Evolutionary conservation across 78 protist species (phyloP).

Genomic region (Cavenderia fasciculata): DNA sequence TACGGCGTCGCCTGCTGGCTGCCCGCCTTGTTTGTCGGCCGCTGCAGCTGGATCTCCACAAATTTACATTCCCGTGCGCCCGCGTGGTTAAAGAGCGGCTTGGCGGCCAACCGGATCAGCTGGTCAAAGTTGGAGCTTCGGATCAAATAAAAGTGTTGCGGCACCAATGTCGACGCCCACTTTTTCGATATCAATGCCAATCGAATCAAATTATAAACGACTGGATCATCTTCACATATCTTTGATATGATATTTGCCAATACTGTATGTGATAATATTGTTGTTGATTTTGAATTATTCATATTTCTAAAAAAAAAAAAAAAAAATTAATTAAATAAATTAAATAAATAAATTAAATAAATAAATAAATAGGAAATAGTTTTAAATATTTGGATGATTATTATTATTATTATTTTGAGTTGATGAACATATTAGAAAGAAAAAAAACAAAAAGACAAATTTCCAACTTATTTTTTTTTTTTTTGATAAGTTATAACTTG

Average conservation of each 20-base stretch:
- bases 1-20: constrained; percentile 3
- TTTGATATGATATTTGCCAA: constrained; percentile 43
- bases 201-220: constrained; percentile 8
- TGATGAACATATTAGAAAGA: too few relatives aligned
- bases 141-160: constrained; percentile 11
- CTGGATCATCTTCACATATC: constrained; percentile 37
- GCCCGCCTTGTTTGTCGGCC: neutral
- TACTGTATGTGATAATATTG: constrained; percentile 15
- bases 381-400: too few relatives aligned
- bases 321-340: neutral
- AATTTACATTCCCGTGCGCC: constrained; percentile 40
- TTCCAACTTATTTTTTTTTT: too few relatives aligned
- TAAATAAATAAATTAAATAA: neutral
- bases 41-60: constrained; percentile 8
- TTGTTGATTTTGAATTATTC: neutral
- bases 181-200: constrained; percentile 39
- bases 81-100: neutral
- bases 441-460: too few relatives aligned
- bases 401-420: too few relatives aligned
- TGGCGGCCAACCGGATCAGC: neutral
- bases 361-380: neutral
- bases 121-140: constrained; percentile 13
- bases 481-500: too few relatives aligned
- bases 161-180: constrained; percentile 48
- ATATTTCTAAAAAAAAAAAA: neutral